Base-by-base conservation (phyloP, 176 grass and related monocot species). In the Oryza nivara region DNA sequence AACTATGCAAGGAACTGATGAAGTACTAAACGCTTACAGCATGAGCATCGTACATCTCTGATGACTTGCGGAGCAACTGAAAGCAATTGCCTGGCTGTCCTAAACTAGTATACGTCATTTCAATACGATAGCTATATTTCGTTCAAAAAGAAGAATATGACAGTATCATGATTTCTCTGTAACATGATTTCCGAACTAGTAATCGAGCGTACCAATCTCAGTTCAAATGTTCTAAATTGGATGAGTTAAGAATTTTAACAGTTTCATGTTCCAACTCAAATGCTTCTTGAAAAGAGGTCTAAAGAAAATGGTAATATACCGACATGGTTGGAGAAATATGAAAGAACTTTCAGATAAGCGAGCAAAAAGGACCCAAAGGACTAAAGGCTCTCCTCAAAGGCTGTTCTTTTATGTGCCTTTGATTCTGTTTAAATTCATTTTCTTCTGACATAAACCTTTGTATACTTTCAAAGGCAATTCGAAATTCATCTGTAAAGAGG, bases 1-100 rank as follows among this genome's bases (percentile, higher is more conserved):
- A 83, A 26, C 38, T 86, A 70, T 43, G 40, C 68, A 86, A 78
- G 79, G 47, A 86, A 79, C 40, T 68, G 47, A 28, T 68, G 47
- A 28, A 40, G 68, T 79, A 67, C 30, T 75, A 19, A 67, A 75
- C 82, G 15, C 44, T 76, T 76, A 77, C 38, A 56, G 34, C 47
- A 84, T 67, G 64, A 19, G 58, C 20, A 63, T 6, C n/a, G 72
- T 84, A 28, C 78, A 83, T 78, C 67, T 66, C 80, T 75, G 65
- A 83, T 40, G 65, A 45, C 48, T 28, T 84, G 67, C 65, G 43
- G 70, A 54, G 49, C 76, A 80, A 65, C n/a, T 66, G n/a, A 81
- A 84, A 72, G 44, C 65, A 80, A 86, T 54, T 72, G 32, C 56
- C 6, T 65, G 32, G 49, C 60, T 52, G 14, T 63, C 78, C 70